Base-by-base conservation (phyloP, 108 stramenopile species). In the Cyclotella choctawhatcheeana region DNA sequence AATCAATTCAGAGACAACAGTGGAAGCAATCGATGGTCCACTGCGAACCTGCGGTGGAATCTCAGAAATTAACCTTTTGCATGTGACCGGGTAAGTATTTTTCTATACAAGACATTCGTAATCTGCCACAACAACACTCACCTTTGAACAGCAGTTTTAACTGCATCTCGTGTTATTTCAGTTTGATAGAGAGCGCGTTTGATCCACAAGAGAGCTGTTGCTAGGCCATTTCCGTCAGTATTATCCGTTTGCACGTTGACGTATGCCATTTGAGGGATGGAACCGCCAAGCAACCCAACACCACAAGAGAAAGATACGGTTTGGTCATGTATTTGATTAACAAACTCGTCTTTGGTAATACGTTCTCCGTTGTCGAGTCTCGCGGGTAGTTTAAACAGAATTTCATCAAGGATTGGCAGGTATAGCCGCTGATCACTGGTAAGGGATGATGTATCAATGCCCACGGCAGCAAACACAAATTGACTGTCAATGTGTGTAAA, bases 231-330 rank as follows among this genome's bases (percentile, higher is more conserved):
- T 27, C 71, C 64, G 60, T 66, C 71, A 6, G 20, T 67, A 1
- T 67, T 71, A 17, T 78, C 76, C 5, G 72, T 47, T 33, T 82
- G 75, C 0, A 66, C 72, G 35, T 66, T 73, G 16, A 82, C 30
- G 24, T 51, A 78, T 13, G 54, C 44, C 76, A 73, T 71, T 54
- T 73, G 77, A n/a, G 76, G 70, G 26, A 78, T 67, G 14, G 75
- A 70, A 3, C 71, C 56, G 27, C 81, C 81, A 18, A 76, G 44
- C 44, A 76, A 67, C 4, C 81, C 81, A 29, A 79, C 20, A 26
- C 76, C 82, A 34, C 43, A n/a, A 20, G 77, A 77, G 43, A 77
- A 82, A 10, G 77, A 74, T 2, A 82, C 82, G 34, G 82, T 82
- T 48, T 73, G 63, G 48, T 77, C 64, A 21, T 77, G 71, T 2